A percentile compares a stretch with the other conserved stretches of the same genome.
These are phyloP conservation scores for Boeremia lycopersici DNA, from an alignment of 2,329 filamentous ascomycete genomes.

Conservation along the genomic window DNA sequence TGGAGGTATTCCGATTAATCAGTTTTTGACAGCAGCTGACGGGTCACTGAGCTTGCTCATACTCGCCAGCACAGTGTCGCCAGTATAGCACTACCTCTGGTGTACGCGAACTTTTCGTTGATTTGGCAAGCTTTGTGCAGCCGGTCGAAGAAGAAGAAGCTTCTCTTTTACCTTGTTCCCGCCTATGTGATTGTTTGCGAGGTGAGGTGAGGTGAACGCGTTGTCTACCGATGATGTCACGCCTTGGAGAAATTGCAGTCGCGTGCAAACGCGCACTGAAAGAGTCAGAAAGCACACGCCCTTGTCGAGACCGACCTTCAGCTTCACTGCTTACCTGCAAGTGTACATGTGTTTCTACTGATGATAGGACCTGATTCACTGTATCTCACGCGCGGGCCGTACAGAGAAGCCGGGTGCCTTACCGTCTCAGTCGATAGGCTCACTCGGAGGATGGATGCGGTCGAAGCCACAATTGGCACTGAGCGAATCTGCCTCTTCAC, in stretches of 20 bases:
- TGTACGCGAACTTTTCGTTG: constrained; percentile 5
- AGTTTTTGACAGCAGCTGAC: background rate
- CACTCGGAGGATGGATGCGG: too few species aligned
- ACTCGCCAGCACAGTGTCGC: background rate
- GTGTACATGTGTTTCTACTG: background rate
- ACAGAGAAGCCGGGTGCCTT: too few species aligned
- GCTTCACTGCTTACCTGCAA: background rate
- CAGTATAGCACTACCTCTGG: constrained; percentile 3
- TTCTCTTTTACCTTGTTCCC: background rate
- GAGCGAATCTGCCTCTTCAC: too few species aligned
- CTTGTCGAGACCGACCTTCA: too few species aligned
- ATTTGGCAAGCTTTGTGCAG: background rate
- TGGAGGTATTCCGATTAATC: background rate
- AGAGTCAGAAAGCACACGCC: background rate
- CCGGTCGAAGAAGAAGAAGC: background rate
- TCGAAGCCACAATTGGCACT: too few species aligned
- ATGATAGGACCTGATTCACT: too few species aligned
- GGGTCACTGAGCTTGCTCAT: background rate
- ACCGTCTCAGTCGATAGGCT: too few species aligned
- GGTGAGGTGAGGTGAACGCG: background rate
- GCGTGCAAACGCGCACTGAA: background rate
- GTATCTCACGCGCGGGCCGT: too few species aligned
- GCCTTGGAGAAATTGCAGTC: background rate
- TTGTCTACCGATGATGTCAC: background rate
- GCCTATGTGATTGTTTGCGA: background rate